Conservation (phyloP, 306 rosid species). For the Lathyrus oleraceus region DNA sequence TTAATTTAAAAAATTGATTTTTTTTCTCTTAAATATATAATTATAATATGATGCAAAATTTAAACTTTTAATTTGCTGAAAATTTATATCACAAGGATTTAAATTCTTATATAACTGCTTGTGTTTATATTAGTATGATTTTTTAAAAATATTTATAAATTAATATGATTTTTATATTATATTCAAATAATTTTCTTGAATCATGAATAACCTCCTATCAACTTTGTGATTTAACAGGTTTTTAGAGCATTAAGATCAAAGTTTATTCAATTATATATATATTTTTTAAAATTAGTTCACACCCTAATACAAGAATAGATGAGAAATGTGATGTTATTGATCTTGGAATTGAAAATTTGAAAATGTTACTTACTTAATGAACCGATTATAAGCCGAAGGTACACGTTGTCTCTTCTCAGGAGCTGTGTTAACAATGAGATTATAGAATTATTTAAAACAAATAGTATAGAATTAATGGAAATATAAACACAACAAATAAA, state of each 20-base stretch:
- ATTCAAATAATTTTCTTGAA: neutral
- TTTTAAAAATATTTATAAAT: neutral
- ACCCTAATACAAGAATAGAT: neutral
- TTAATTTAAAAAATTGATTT: too few species aligned
- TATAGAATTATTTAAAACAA: neutral
- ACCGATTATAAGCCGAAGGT: conserved; percentile 94
- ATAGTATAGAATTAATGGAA: neutral
- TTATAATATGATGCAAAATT: neutral
- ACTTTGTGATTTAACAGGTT: neutral
- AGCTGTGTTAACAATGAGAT: conserved; percentile 53
- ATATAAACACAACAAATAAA: neutral
- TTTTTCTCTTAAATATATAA: too few species aligned
- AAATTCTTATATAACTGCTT: neutral
- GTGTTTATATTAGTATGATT: neutral
- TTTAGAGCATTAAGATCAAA: neutral
- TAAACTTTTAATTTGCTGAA: neutral
- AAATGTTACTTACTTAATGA: conserved; percentile 75
- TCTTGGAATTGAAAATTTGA: conserved; percentile 1
- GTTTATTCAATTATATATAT: neutral
- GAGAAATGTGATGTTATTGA: neutral
- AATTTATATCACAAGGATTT: neutral
- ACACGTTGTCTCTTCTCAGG: conserved; percentile 98
- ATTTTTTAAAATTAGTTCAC: too few species aligned
- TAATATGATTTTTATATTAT: neutral
- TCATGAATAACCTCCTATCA: neutral